Evolutionary conservation across 192 early-diverging fungal species (phyloP), one percentile per base, ranked within the genome.

Genomic region (Chytriomyces confervae): DNA sequence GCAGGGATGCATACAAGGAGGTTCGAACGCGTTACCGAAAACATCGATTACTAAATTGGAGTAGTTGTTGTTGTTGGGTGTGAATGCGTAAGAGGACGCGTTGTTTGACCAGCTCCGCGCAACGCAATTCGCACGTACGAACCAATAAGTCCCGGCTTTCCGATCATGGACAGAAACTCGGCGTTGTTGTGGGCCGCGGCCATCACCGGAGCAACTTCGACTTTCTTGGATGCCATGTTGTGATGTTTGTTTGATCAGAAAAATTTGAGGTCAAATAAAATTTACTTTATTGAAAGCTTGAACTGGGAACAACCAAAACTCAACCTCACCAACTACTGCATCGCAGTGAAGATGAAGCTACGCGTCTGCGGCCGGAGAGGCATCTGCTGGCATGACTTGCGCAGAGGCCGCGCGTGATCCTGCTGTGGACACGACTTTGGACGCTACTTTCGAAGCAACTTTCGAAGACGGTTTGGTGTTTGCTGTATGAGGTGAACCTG

Each of bases 151-250:
- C 85, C 79, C 1, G 78, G 60, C 47, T 80, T 86, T 0, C 7
- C 10, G 7, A 82, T n/a, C 5, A 66, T 71, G 16, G 47, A 61
- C 18, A 73, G 57, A 77, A 82, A 86, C 13, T 84, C 86, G 57
- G 82, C 77, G 44, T 76, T 69, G 8, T 83, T 65, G 6, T 13
- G 16, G 16, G 53, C 53, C 13, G 20, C 53, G 13, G 20, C 53
- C 16, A 20, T 20, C 2, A 57, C 13, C 13, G 53, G 53, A 20
- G 53, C 53, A 1, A 36, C 2, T 57, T 57, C 53, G 3, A n/a
- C 16, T 20, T 57, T 57, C 53, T 57, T 57, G 13, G 53, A 5
- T 36, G 36, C 2, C 36, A 36, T 36, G 36, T 36, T 36, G 36
- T 36, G 36, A 36, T 36, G 36, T 36, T 36, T 36, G 36, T 36